phyloP scores from a whole-genome alignment of 2,329 filamentous ascomycete species.

The Penicillium hesseltinei region DNA sequence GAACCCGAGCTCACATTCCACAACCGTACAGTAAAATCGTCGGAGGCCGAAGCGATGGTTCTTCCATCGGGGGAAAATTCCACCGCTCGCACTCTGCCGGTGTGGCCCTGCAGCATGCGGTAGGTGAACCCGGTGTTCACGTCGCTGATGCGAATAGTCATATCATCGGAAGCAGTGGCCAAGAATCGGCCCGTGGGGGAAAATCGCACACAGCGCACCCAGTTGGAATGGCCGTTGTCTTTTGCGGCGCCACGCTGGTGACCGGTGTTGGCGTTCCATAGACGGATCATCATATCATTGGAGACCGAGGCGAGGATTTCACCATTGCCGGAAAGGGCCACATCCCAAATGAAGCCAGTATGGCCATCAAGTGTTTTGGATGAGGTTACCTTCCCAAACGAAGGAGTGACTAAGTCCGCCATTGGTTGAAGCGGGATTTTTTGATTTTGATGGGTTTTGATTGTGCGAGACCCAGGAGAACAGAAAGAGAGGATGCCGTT shows the following conservation, averaged over 20 bases:
- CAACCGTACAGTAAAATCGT: slow-evolving; percentile 8
- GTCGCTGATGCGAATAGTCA: slow-evolving; percentile 10
- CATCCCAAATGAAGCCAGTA: slow-evolving; percentile 11
- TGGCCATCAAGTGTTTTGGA: slow-evolving; percentile 8
- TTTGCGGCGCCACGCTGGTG: slow-evolving; percentile 7
- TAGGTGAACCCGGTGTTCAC: slow-evolving; percentile 12
- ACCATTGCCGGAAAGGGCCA: slow-evolving; percentile 3
- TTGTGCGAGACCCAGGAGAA: not conserved
- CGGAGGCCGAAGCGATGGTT: slow-evolving; percentile 8
- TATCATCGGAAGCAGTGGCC: slow-evolving; percentile 11
- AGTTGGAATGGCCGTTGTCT: slow-evolving; percentile 9
- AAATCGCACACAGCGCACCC: slow-evolving; percentile 9
- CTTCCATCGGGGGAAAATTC: slow-evolving; percentile 9
- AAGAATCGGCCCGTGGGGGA: slow-evolving; percentile 7
- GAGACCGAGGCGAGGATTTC: slow-evolving; percentile 10
- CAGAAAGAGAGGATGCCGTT: not conserved
- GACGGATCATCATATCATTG: slow-evolving; percentile 11
- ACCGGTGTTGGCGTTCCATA: slow-evolving; percentile 13
- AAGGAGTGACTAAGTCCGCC: not conserved
- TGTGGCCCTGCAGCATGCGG: slow-evolving; percentile 9
- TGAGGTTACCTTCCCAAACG: not conserved
- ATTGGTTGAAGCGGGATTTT: slow-evolving; percentile 1
- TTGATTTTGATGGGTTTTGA: not conserved
- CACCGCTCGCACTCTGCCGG: slow-evolving; percentile 8
- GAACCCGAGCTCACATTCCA: slow-evolving; percentile 6